Percentiles rank a stretch among this genome's conserved stretches.
These are phyloP conservation scores for Vaccinium darrowii DNA, from an alignment of 148 eudicot species.

Conservation along the genomic window DNA sequence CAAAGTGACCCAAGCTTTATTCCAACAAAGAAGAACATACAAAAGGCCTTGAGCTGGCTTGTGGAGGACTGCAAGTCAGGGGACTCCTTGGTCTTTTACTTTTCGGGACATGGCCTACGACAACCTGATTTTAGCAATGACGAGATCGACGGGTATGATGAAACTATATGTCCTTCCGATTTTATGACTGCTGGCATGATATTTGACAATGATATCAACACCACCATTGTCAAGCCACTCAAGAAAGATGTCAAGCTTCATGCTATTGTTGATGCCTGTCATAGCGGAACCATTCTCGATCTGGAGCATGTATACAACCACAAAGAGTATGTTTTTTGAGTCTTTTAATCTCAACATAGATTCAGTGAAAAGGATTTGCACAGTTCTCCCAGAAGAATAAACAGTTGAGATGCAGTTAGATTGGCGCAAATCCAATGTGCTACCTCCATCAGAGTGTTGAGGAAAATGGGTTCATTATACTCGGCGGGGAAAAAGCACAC, in stretches of 20 bases:
- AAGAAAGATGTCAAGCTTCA: conserved; percentile 64
- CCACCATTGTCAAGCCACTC: conserved; percentile 63
- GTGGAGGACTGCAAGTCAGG: conserved; percentile 53
- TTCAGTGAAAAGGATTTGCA: background rate
- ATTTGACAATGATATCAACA: conserved; percentile 63
- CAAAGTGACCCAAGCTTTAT: background rate
- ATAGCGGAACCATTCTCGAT: conserved; percentile 82
- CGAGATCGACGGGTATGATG: conserved; percentile 71
- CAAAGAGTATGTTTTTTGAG: background rate
- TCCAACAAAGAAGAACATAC: conserved; percentile 68
- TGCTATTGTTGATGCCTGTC: conserved; percentile 76
- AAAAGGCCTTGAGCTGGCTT: conserved; percentile 63
- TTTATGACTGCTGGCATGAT: conserved; percentile 59
- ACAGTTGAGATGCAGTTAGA: background rate
- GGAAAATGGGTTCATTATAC: too few relatives aligned
- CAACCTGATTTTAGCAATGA: conserved; percentile 49
- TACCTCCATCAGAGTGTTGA: too few relatives aligned
- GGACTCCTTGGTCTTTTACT: conserved; percentile 78
- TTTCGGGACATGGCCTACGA: conserved; percentile 73
- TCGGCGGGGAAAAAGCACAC: too few relatives aligned
- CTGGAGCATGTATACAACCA: conserved; percentile 21
- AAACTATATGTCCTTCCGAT: conserved; percentile 73
- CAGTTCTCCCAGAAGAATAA: background rate
- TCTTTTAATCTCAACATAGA: background rate
- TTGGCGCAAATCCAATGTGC: too few relatives aligned